Base-by-base conservation (phyloP, 2,329 filamentous ascomycete genomes). In the Claviceps pazoutovae region DNA sequence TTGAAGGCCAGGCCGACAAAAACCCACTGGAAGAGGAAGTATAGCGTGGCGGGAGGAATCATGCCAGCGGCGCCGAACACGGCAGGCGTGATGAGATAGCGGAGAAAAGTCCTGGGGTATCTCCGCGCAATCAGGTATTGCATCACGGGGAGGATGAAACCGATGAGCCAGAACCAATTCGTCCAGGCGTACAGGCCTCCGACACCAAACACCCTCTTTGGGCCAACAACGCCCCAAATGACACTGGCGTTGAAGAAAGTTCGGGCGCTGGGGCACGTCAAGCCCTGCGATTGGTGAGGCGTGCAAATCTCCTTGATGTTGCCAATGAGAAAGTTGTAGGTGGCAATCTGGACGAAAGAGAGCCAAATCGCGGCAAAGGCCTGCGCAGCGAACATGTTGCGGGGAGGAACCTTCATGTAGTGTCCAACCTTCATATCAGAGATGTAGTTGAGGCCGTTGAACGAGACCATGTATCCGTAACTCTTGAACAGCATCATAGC, bases 221-320 rank as follows among this genome's bases (percentile, higher is more conserved):
- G 64, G 1, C 64, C 79, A 48, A 83, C 78, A 21, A 78, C 68
- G 53, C 79, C 79, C 78, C 78, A 80, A 51, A 80, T 73, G 5
- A 80, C 69, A 11, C 74, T 77, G 14, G 73, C 74, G 17, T 75
- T 78, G 66, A 76, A 82, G 61, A 80, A 81, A 0, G 78, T 76
- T 21, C 71, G 72, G 14, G 74, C 74, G 38, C 72, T 70, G 3
- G 79, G 78, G 58, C 78, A 82, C 19, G 65, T 75, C 58, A 79
- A 75, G 46, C 74, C 71, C 56, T 73, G 71, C 2, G 61, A 42
- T 55, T 79, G 75, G 0, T 68, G 44, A 0, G 59, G 50, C 1
- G 66, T 68, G 64, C 79, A 83, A 34, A 82, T 70, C 5, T 69
- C 67, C 1, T 68, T 56, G 54, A 82, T 79, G 50, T 74, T 68